phyloP scores from a whole-genome alignment of 768 basidiomycete species.

The Tricholomella constricta region DNA sequence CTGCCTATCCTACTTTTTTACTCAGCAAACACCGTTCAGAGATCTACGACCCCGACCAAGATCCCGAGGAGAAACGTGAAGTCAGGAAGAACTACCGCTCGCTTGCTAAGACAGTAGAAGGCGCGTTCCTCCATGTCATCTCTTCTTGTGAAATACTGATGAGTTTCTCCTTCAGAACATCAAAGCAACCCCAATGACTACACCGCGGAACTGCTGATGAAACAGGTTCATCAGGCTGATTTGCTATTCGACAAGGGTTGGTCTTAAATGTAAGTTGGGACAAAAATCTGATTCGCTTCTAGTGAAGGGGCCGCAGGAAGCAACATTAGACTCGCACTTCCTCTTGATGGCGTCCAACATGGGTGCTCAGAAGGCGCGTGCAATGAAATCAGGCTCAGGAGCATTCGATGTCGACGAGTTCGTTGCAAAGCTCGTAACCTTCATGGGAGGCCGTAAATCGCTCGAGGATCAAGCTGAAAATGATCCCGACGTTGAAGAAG shows the following conservation, averaged over 20 bases:
- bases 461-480: constrained; percentile 46
- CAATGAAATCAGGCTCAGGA: constrained; percentile 84
- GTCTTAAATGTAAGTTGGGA: constrained; percentile 3
- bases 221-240: constrained; percentile 60
- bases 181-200: constrained; percentile 57
- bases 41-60: constrained; percentile 82
- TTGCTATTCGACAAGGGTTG: constrained; percentile 64
- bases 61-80: constrained; percentile 76
- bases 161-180: constrained; percentile 33
- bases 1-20: background rate
- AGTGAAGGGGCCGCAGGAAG: constrained; percentile 86
- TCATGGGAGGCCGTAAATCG: constrained; percentile 69
- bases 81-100: constrained; percentile 74
- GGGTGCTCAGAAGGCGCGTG: constrained; percentile 85
- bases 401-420: constrained; percentile 95
- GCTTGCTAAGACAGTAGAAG: constrained; percentile 64
- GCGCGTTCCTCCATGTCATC: constrained; percentile 35
- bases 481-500: constrained; percentile 56
- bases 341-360: constrained; percentile 77
- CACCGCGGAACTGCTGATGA: constrained; percentile 54
- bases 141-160: background rate
- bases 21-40: constrained; percentile 19
- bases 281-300: background rate
- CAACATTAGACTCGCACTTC: constrained; percentile 85
- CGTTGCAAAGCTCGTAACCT: constrained; percentile 68